phyloP scores from a whole-genome alignment of 257 asterid genomes.

The Misopates orontium region DNA sequence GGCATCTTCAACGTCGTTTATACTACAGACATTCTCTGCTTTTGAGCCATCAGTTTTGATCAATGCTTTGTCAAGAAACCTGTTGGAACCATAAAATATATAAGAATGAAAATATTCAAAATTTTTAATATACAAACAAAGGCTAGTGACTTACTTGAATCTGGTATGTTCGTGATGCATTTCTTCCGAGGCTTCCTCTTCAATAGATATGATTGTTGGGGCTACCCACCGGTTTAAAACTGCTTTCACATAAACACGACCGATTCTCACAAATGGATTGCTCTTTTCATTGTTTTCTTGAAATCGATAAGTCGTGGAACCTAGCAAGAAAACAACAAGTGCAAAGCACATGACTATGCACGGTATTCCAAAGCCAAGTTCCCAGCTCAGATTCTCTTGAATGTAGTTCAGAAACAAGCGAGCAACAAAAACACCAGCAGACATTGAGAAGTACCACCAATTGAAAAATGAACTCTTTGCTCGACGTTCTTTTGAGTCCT shows the following conservation, averaged over 20 bases:
- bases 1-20: slow-evolving; percentile 2
- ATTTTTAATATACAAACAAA: not conserved
- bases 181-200: not conserved
- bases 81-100: not conserved
- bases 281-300: not conserved
- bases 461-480: slow-evolving; percentile 20
- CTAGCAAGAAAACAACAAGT: slow-evolving; percentile 8
- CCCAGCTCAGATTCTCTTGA: slow-evolving; percentile 24
- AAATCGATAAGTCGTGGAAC: slow-evolving; percentile 12
- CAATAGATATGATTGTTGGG: not conserved
- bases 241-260: not conserved
- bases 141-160: not conserved
- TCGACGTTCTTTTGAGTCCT: not conserved
- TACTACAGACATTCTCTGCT: not conserved
- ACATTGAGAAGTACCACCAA: slow-evolving; percentile 14
- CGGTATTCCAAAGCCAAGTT: slow-evolving; percentile 14
- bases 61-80: slow-evolving; percentile 16
- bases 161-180: not conserved
- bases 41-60: slow-evolving; percentile 1
- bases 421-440: not conserved
- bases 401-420: slow-evolving; percentile 9
- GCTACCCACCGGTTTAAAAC: not conserved
- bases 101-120: not conserved
- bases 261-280: slow-evolving; percentile 12
- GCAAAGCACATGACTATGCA: slow-evolving; percentile 12